Evolutionary conservation across 805 yeast genomes (phyloP), one percentile per base, ranked within the genome.

Genomic region (Priceomyces fermenticarens): DNA sequence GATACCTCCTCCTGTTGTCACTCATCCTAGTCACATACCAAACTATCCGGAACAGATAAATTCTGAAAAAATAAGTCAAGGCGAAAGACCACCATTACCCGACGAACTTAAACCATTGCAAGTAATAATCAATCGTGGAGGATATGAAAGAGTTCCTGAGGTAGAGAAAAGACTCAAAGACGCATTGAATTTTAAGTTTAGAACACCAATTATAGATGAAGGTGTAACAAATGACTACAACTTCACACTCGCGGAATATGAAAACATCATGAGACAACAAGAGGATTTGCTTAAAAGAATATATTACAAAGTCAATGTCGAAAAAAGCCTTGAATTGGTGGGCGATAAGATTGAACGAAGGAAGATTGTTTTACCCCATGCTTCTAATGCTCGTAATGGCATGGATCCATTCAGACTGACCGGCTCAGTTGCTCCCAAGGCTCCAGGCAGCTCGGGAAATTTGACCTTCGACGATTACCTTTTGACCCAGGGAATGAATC

Each of bases 391-490:
- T 6, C 70, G 68, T 17, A 71, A 66, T 37, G 61, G 63, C 20
- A 54, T 69, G 7, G 80, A 77, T 43, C 72, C 75, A 14, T 71
- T 69, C 32, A 66, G 80, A 38, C 67, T 68, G 3, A 67, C 67
- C 11, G 76, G 75, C 2, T 50, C 61, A 29, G 62, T 67, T 13
- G 56, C 67, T 0, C 67, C 75, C 2, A 64, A 67, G 38, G 61
- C 70, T 13, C 81, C 78, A 23, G 78, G 72, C 16, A 54, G 66
- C 0, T 45, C 56, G 4, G 58, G 62, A 28, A 57, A 59, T 12
- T 70, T 71, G 11, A 78, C 90, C 0, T 83, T 78, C 52, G 75
- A 77, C 34, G 97, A 90, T 53, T 83, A 86, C 58, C 63, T 93
- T 23, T 60, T 88, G 0, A 75, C 82, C 1, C 98, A 91, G 47